Conservation (phyloP, 176 grass and related monocot genomes). For the Alloteropsis semialata region DNA sequence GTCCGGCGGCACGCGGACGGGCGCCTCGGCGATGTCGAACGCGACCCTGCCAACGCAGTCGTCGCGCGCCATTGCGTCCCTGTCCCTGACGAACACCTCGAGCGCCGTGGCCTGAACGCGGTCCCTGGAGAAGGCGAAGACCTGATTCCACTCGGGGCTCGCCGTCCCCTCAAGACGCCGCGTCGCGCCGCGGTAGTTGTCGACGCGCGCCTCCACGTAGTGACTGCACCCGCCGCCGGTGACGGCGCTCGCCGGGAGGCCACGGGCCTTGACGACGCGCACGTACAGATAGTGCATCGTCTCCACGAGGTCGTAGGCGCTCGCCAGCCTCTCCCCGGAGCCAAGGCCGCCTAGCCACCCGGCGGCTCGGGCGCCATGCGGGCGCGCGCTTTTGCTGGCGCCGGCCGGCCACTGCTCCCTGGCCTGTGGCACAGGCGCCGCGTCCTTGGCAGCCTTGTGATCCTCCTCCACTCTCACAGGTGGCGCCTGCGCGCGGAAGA, state of each 20-base stretch:
- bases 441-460: constrained; percentile 42
- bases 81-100: constrained; percentile 66
- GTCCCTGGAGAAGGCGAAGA: constrained; percentile 78
- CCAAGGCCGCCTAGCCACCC: constrained; percentile 25
- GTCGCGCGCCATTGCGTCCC: constrained; percentile 31
- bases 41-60: constrained; percentile 53
- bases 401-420: constrained; percentile 44
- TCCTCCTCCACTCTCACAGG: constrained; percentile 49
- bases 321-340: constrained; percentile 51
- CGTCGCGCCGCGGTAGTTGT: constrained; percentile 58
- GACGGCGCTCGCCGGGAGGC: constrained; percentile 34
- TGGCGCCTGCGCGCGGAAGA: constrained; percentile 48
- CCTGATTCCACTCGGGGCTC: constrained; percentile 68
- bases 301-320: constrained; percentile 78
- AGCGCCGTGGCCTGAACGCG: constrained; percentile 54
- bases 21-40: constrained; percentile 70
- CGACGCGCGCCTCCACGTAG: constrained; percentile 67
- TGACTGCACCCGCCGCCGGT: constrained; percentile 41
- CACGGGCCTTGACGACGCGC: constrained; percentile 70
- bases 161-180: constrained; percentile 33
- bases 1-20: constrained; percentile 62
- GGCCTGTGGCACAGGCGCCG: constrained; percentile 25
- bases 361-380: not conserved
- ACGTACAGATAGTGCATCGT: constrained; percentile 76
- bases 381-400: not conserved